Percentiles rank a stretch among this genome's conserved stretches.
Conservation (phyloP, 1,284 basidiomycete species). For the Tilletia caries region DNA sequence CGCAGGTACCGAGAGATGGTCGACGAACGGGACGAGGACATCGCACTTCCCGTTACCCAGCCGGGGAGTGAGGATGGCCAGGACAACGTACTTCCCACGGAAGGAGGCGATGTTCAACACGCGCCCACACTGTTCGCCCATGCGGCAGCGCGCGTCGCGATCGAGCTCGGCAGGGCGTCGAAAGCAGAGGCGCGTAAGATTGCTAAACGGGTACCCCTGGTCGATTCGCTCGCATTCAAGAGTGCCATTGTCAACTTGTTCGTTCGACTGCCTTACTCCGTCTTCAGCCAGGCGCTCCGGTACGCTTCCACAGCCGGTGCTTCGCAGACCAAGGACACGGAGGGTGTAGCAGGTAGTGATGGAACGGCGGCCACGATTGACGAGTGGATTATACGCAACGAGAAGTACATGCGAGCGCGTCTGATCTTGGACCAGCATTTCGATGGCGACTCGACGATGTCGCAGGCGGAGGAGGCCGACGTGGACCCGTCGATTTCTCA, state of each 20-base stretch:
- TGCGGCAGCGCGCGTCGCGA: slow-evolving; percentile 12
- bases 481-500: neutral
- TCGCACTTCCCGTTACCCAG: neutral
- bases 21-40: neutral
- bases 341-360: neutral
- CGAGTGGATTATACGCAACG: slow-evolving; percentile 13
- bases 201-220: neutral
- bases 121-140: slow-evolving; percentile 11
- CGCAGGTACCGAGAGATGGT: neutral
- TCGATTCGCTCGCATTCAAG: neutral
- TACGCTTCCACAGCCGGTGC: neutral
- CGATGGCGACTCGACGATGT: neutral
- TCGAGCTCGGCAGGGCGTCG: slow-evolving; percentile 1
- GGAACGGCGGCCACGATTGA: neutral
- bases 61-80: neutral
- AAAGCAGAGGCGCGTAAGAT: slow-evolving; percentile 4
- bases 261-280: slow-evolving; percentile 6
- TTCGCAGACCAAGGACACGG: too few relatives aligned
- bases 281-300: neutral
- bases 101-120: neutral
- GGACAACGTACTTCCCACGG: neutral
- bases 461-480: neutral
- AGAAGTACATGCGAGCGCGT: slow-evolving; percentile 17
- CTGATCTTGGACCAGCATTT: slow-evolving; percentile 8
- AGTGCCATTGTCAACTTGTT: neutral